phyloP scores from a whole-genome alignment of 495 filamentous ascomycete species.

The Tuber melanosporum region DNA sequence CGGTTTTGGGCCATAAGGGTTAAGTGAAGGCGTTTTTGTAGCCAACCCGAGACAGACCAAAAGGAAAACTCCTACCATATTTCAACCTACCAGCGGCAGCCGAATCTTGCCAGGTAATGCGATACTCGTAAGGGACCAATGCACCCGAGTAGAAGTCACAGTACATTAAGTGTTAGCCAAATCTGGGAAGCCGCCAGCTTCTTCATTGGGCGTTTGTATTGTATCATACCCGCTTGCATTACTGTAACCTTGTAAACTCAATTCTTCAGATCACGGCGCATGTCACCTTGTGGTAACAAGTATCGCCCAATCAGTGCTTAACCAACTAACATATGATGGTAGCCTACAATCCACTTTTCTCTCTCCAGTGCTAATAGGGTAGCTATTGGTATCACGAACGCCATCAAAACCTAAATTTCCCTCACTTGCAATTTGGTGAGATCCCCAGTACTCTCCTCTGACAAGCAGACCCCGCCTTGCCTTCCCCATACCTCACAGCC shows the following conservation, averaged over 20 bases:
- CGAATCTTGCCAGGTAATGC: no score
- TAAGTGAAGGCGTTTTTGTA: no score
- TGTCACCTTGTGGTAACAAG: background rate
- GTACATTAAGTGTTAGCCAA: background rate
- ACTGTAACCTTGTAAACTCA: background rate
- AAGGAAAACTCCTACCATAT: no score
- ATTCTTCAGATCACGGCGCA: background rate
- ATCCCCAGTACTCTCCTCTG: background rate
- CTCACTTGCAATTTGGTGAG: background rate
- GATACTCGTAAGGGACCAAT: background rate
- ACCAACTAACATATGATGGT: background rate
- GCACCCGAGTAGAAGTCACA: background rate
- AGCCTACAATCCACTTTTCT: background rate
- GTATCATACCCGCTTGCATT: background rate
- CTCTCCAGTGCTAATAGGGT: background rate
- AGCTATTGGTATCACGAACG: background rate
- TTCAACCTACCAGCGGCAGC: no score
- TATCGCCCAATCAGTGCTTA: background rate
- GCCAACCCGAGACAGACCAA: no score
- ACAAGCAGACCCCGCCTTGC: background rate
- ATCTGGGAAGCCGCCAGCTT: background rate
- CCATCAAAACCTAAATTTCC: background rate
- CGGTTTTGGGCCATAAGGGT: no score
- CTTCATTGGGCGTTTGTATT: background rate
- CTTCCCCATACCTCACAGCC: background rate